These are phyloP conservation scores for Tuber indicum DNA, from an alignment of 495 filamentous ascomycete genomes.

Conservation along the genomic window DNA sequence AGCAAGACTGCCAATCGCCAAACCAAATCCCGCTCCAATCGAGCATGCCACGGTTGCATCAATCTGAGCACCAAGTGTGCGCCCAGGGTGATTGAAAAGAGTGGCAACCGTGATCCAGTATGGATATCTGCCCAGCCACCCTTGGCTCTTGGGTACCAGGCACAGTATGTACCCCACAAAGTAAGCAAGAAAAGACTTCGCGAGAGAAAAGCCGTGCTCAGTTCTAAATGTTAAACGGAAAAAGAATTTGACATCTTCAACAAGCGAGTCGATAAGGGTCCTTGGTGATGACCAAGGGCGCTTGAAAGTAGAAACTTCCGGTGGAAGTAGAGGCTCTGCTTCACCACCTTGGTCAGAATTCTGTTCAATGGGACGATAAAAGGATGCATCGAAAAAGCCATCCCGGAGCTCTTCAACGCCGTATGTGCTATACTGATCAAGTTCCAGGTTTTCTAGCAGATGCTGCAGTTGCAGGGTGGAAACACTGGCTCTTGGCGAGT, in stretches of 20 bases:
- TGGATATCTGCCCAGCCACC: slow-evolving; percentile 50
- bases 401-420: slow-evolving; percentile 53
- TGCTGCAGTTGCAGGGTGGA: slow-evolving; percentile 45
- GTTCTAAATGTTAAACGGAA: slow-evolving; percentile 43
- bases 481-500: slow-evolving; percentile 37
- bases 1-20: slow-evolving; percentile 52
- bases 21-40: slow-evolving; percentile 51
- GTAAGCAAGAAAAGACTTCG: slow-evolving; percentile 52
- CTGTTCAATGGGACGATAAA: slow-evolving; percentile 47
- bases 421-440: slow-evolving; percentile 48
- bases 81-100: slow-evolving; percentile 52
- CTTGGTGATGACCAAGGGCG: slow-evolving; percentile 40
- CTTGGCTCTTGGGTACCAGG: slow-evolving; percentile 46
- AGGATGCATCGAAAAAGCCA: slow-evolving; percentile 57
- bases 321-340: slow-evolving; percentile 9
- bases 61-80: slow-evolving; percentile 52
- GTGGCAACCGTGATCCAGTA: slow-evolving; percentile 52
- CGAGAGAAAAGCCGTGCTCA: slow-evolving; percentile 46
- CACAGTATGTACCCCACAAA: slow-evolving; percentile 53
- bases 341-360: slow-evolving; percentile 32
- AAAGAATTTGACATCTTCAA: slow-evolving; percentile 42
- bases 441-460: slow-evolving; percentile 44
- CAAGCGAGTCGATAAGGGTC: slow-evolving; percentile 41
- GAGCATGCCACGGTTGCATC: slow-evolving; percentile 52
- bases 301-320: slow-evolving; percentile 15